A percentile compares a stretch with the other conserved stretches of the same genome.
Evolutionary conservation across 805 yeast genomes (phyloP).

Genomic region (Danielia reshetovae): DNA sequence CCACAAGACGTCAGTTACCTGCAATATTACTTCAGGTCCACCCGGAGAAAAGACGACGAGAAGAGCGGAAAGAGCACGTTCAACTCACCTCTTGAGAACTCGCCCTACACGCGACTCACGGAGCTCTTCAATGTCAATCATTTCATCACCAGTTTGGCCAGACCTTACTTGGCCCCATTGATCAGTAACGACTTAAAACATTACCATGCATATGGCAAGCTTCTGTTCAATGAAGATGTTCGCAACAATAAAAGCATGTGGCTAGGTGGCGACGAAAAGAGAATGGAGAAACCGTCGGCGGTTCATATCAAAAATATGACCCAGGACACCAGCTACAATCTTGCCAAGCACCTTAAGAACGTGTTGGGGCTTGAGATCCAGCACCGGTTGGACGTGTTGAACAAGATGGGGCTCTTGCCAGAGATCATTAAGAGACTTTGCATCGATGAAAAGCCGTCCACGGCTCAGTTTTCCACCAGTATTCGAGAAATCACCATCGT

Average conservation of each 20-base stretch:
- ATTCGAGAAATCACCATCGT: constrained; percentile 82
- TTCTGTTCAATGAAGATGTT: constrained; percentile 5
- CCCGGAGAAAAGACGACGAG: constrained; percentile 12
- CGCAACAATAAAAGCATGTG: not conserved
- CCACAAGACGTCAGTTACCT: constrained; percentile 44
- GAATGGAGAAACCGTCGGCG: constrained; percentile 27
- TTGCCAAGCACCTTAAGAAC: constrained; percentile 41
- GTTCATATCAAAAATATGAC: constrained; percentile 27
- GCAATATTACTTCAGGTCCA: constrained; percentile 37
- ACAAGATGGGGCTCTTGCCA: constrained; percentile 71
- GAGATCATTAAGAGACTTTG: constrained; percentile 69
- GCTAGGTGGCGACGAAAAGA: not conserved
- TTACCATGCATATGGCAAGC: constrained; percentile 39
- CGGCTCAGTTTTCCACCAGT: constrained; percentile 63
- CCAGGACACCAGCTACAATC: constrained; percentile 30
- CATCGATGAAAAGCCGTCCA: constrained; percentile 73
- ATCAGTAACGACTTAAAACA: constrained; percentile 80
- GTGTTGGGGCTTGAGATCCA: constrained; percentile 73
- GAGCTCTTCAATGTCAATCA: constrained; percentile 95
- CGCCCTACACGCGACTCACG: constrained; percentile 82
- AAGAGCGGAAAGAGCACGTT: constrained; percentile 11
- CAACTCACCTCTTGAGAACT: constrained; percentile 25
- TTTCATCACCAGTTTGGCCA: constrained; percentile 83
- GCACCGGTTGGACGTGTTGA: constrained; percentile 77
- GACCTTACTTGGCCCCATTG: constrained; percentile 91